Percentiles rank a stretch among this genome's conserved stretches.
Evolutionary conservation across 805 yeast genomes (phyloP).

Genomic region (Ogataea saltuana): DNA sequence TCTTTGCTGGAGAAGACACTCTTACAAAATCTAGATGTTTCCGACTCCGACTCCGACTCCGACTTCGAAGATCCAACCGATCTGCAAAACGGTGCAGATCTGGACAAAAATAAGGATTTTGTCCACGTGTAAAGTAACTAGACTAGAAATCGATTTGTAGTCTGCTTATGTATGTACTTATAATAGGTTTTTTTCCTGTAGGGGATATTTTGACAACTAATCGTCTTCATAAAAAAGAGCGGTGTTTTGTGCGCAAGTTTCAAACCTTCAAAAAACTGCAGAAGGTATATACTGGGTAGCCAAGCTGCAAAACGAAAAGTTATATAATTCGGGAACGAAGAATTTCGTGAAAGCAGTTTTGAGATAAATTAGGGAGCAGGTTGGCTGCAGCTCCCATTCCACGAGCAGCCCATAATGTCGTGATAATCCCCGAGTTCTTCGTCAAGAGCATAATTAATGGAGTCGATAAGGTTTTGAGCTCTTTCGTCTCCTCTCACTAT

Average conservation of each 20-base stretch:
- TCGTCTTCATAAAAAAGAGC: not conserved
- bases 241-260: not conserved
- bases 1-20: conserved; percentile 17
- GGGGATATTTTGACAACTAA: not conserved
- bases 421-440: conserved; percentile 22
- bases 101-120: conserved; percentile 26
- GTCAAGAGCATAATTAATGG: conserved; percentile 22
- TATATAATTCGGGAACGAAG: not conserved
- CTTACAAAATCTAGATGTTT: conserved; percentile 16
- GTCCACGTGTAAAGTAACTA: conserved; percentile 2
- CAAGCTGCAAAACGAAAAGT: conserved; percentile 8
- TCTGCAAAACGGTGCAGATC: conserved; percentile 12
- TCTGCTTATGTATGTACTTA: not conserved
- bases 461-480: conserved; percentile 13
- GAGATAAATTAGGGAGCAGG: conserved; percentile 2
- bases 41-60: conserved; percentile 12
- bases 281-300: conserved; percentile 8
- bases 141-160: not conserved
- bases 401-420: conserved; percentile 17
- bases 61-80: conserved; percentile 8
- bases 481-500: conserved; percentile 23
- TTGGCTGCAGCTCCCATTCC: conserved; percentile 15
- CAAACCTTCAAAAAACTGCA: not conserved
- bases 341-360: conserved; percentile 1
- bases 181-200: not conserved